phyloP scores from a whole-genome alignment of 2,329 filamentous ascomycete species.

The Nannizzia gypsea region DNA sequence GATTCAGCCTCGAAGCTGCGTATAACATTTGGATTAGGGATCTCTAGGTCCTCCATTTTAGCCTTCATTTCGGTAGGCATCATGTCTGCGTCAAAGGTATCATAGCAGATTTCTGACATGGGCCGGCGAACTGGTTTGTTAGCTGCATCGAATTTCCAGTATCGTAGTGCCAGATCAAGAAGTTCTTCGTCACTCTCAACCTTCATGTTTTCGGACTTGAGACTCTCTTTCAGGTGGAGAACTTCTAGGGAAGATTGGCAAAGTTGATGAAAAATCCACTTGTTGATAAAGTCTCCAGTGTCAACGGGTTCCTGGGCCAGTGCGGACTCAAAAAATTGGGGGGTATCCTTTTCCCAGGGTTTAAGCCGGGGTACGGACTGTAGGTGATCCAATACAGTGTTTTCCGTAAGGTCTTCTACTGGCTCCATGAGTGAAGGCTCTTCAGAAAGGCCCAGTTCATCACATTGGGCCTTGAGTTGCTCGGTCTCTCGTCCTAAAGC shows the following conservation, averaged over 20 bases:
- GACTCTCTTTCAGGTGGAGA: conserved; percentile 17
- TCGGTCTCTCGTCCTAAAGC: conserved; percentile 14
- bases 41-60: too few relatives aligned
- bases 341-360: conserved; percentile 11
- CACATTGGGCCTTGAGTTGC: conserved; percentile 16
- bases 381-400: conserved; percentile 4
- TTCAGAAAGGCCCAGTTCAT: conserved; percentile 12
- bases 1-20: neutral
- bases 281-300: conserved; percentile 20
- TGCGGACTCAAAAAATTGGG: conserved; percentile 16
- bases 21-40: neutral
- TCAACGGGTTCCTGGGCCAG: conserved; percentile 9
- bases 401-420: too few relatives aligned
- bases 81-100: neutral
- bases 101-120: neutral
- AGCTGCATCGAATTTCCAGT: neutral
- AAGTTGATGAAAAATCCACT: conserved; percentile 24
- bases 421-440: neutral
- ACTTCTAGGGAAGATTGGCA: conserved; percentile 22
- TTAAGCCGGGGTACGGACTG: neutral
- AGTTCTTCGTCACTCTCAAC: conserved; percentile 4
- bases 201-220: conserved; percentile 14
- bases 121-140: neutral
- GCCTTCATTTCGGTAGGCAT: neutral
- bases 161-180: neutral